These are phyloP conservation scores for Solanum gracilifrons DNA, from an alignment of 257 asterid species.

Conservation along the genomic window DNA sequence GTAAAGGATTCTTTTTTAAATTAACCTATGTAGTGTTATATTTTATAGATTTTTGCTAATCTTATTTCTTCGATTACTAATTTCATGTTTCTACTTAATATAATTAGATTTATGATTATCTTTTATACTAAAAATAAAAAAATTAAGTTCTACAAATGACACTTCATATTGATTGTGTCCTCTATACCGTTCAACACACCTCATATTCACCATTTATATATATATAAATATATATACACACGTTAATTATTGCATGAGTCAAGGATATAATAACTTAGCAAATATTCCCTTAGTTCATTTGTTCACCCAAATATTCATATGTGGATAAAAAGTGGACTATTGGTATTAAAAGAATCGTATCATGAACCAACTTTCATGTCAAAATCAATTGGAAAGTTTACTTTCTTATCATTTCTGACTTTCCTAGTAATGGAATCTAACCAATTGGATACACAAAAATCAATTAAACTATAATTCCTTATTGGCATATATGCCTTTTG, in stretches of 20 bases:
- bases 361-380: not conserved
- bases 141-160: not conserved
- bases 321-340: not conserved
- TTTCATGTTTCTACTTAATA: not conserved
- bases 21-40: not conserved
- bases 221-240: not conserved
- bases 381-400: not conserved
- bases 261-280: not conserved
- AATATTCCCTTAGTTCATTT: not conserved
- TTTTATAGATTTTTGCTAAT: not conserved
- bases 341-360: not conserved
- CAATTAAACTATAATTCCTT: not conserved
- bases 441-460: not conserved
- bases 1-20: not conserved
- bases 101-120: not conserved
- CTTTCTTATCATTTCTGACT: not conserved
- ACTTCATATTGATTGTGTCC: not conserved
- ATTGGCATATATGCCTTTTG: not conserved
- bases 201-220: too few species aligned
- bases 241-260: not conserved
- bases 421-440: not conserved
- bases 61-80: not conserved
- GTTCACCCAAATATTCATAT: not conserved
- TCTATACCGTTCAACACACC: not conserved
- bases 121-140: too few species aligned